Evolutionary conservation across 2,329 filamentous ascomycete genomes (phyloP).

Genomic region (Kalaharituber pfeilii): DNA sequence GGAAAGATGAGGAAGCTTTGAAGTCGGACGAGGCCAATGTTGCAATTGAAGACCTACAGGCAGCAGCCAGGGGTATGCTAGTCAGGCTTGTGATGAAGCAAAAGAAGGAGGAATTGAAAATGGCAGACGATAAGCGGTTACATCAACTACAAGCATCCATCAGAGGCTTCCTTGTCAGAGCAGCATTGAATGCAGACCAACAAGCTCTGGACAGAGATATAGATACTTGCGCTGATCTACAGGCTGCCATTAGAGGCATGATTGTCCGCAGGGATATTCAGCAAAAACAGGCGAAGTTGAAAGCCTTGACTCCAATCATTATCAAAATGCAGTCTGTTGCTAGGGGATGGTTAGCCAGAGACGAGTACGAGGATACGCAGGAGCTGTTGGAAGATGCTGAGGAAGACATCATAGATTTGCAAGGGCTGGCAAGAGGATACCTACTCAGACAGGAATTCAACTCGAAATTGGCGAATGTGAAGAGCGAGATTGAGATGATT

Average conservation of each 20-base stretch:
- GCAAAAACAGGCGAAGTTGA: slow-evolving; percentile 37
- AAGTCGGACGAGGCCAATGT: slow-evolving; percentile 38
- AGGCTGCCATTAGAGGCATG: slow-evolving; percentile 51
- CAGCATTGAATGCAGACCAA: slow-evolving; percentile 39
- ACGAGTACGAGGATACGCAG: slow-evolving; percentile 35
- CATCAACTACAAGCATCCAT: slow-evolving; percentile 37
- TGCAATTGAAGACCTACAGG: slow-evolving; percentile 47
- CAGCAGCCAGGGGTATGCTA: slow-evolving; percentile 50
- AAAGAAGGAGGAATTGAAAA: slow-evolving; percentile 55
- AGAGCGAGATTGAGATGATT: slow-evolving; percentile 40
- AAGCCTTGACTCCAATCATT: slow-evolving; percentile 35
- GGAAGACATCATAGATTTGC: slow-evolving; percentile 42
- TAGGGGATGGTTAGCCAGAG: slow-evolving; percentile 44
- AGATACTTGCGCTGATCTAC: slow-evolving; percentile 40
- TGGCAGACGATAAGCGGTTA: slow-evolving; percentile 42
- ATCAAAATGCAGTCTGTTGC: slow-evolving; percentile 47
- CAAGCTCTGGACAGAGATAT: slow-evolving; percentile 37
- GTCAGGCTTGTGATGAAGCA: slow-evolving; percentile 61
- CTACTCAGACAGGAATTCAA: slow-evolving; percentile 40
- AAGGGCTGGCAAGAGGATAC: slow-evolving; percentile 40
- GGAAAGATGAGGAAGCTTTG: slow-evolving; percentile 62
- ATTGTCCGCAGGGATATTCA: slow-evolving; percentile 42
- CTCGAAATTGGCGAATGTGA: slow-evolving; percentile 28
- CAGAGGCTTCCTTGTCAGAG: slow-evolving; percentile 48
- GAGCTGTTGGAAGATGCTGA: slow-evolving; percentile 41